A percentile compares a stretch with the other conserved stretches of the same genome.
Evolutionary conservation across 257 asterid species (phyloP).

Genomic region (Solanum neorickii): DNA sequence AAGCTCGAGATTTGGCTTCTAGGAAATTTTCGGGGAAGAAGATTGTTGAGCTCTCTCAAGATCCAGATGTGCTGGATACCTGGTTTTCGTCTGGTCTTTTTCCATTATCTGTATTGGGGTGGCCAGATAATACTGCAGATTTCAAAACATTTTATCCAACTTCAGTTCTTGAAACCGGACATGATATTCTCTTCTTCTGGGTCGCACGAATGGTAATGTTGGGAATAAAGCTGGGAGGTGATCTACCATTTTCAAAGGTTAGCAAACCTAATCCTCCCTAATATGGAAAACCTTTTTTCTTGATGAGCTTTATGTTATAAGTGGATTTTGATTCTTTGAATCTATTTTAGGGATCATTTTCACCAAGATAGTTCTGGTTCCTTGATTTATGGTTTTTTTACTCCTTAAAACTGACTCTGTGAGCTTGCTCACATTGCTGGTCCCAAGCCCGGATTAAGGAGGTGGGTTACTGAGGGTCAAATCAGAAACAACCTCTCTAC

Average conservation of each 20-base stretch:
- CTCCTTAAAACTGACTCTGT: neutral
- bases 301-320: neutral
- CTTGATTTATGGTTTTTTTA: neutral
- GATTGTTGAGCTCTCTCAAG: slow-evolving; percentile 52
- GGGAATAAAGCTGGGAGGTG: slow-evolving; percentile 95
- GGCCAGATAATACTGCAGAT: slow-evolving; percentile 91
- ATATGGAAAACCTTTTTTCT: neutral
- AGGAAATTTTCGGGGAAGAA: slow-evolving; percentile 44
- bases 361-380: neutral
- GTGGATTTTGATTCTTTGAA: neutral
- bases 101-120: slow-evolving; percentile 81
- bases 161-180: slow-evolving; percentile 93
- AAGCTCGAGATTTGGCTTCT: slow-evolving; percentile 57
- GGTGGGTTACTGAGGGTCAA: neutral
- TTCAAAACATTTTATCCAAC: slow-evolving; percentile 73
- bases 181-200: slow-evolving; percentile 90
- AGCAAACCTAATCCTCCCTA: neutral
- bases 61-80: slow-evolving; percentile 91
- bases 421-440: neutral
- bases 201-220: slow-evolving; percentile 98
- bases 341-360: neutral
- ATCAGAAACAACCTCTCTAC: neutral
- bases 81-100: slow-evolving; percentile 98
- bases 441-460: neutral
- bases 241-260: slow-evolving; percentile 85